phyloP scores from a whole-genome alignment of 352 stramenopile genomes.

The Hyaloperonospora arabidopsidis region DNA sequence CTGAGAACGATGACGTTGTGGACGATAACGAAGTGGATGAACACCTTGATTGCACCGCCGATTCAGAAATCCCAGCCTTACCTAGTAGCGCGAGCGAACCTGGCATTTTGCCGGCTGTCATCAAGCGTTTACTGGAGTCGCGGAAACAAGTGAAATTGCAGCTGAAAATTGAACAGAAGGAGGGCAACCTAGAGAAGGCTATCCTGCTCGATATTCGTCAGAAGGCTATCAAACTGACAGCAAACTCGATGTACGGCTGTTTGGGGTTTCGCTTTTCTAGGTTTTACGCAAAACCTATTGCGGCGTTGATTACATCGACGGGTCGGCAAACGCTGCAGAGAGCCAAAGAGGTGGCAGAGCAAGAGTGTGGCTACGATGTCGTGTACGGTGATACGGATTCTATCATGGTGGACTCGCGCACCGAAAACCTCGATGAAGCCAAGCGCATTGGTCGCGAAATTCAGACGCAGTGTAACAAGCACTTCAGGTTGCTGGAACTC shows the following conservation, averaged over 20 bases:
- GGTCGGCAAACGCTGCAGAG: slow-evolving; percentile 97
- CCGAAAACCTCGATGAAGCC: slow-evolving; percentile 89
- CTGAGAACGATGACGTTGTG: slow-evolving; percentile 63
- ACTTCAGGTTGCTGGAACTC: slow-evolving; percentile 98
- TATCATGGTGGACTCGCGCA: slow-evolving; percentile 98
- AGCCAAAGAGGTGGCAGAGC: slow-evolving; percentile 95
- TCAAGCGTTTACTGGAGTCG: slow-evolving; percentile 97
- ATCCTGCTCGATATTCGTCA: slow-evolving; percentile 97
- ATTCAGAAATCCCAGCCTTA: slow-evolving; percentile 84
- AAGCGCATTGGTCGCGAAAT: slow-evolving; percentile 92
- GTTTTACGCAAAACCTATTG: slow-evolving; percentile 98
- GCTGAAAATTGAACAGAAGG: slow-evolving; percentile 91
- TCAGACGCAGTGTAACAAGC: slow-evolving; percentile 98
- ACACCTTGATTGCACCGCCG: slow-evolving; percentile 48
- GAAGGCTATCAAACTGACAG: slow-evolving; percentile 98
- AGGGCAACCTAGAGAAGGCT: slow-evolving; percentile 73
- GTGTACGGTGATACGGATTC: slow-evolving; percentile 99
- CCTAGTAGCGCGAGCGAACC: slow-evolving; percentile 68
- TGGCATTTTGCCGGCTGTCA: slow-evolving; percentile 93
- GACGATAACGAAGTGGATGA: slow-evolving; percentile 77
- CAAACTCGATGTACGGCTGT: slow-evolving; percentile 99
- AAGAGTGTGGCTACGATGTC: slow-evolving; percentile 96
- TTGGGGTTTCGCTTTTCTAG: slow-evolving; percentile 97
- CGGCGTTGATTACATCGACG: slow-evolving; percentile 97
- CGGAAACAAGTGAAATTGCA: slow-evolving; percentile 96